A percentile compares a stretch with the other conserved stretches of the same genome.
Conservation (phyloP, 371 early-diverging fungal species). For the Umbelopsis sp. region DNA sequence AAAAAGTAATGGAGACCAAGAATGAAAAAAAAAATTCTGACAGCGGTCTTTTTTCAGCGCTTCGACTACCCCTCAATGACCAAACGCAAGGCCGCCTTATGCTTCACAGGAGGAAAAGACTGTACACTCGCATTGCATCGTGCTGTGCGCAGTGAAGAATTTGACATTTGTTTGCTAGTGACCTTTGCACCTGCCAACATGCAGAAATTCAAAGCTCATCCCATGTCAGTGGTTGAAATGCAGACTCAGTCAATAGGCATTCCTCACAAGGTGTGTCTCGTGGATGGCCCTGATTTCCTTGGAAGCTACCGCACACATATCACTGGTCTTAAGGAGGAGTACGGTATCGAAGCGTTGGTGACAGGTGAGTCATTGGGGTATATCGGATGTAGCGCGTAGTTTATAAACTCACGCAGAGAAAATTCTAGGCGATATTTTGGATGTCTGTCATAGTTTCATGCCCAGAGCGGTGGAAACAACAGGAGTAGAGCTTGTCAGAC, state of each 20-base stretch:
- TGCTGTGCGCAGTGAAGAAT: conserved; percentile 34
- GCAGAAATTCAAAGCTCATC: conserved; percentile 57
- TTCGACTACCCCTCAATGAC: background rate
- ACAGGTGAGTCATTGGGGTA: conserved; percentile 37
- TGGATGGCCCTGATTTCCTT: conserved; percentile 54
- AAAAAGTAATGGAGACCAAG: background rate
- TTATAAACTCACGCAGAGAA: background rate
- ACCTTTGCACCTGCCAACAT: conserved; percentile 55
- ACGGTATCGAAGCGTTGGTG: conserved; percentile 48
- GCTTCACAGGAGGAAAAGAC: conserved; percentile 67
- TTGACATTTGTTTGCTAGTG: conserved; percentile 48
- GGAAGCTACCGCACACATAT: conserved; percentile 51
- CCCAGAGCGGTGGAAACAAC: conserved; percentile 52
- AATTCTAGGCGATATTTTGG: conserved; percentile 54
- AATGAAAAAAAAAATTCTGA: conserved; percentile 9
- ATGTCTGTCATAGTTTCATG: conserved; percentile 64
- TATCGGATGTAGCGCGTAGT: background rate
- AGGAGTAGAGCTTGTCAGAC: conserved; percentile 50
- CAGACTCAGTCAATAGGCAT: conserved; percentile 52
- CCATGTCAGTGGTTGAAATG: conserved; percentile 40
- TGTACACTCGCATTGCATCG: conserved; percentile 54
- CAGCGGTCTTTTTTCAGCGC: conserved; percentile 1
- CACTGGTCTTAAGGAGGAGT: conserved; percentile 28
- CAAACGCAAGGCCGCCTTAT: conserved; percentile 41
- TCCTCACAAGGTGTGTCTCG: conserved; percentile 38